Percentiles rank a stretch among this genome's conserved stretches.
Evolutionary conservation across 768 basidiomycete species (phyloP).

Genomic region (Agrocybe pediades): DNA sequence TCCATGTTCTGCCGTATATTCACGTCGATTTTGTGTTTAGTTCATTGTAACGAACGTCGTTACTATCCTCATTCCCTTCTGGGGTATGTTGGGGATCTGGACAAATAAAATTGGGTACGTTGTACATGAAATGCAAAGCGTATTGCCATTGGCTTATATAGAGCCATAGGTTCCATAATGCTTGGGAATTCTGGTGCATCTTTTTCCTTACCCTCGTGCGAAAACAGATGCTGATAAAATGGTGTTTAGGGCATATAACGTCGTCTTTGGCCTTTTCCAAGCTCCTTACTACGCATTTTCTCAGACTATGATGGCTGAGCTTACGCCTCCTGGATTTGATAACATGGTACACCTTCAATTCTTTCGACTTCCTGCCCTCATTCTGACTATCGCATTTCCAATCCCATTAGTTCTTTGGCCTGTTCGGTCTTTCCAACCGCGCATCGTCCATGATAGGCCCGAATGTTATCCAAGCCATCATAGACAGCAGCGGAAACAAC

Average conservation of each 20-base stretch:
- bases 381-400: background rate
- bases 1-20: background rate
- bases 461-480: conserved; percentile 84
- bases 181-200: conserved; percentile 81
- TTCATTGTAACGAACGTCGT: conserved; percentile 78
- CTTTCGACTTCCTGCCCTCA: background rate
- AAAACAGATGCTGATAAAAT: background rate
- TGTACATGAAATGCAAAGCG: background rate
- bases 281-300: conserved; percentile 88
- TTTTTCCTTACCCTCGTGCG: background rate
- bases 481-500: conserved; percentile 68
- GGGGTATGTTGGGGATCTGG: conserved; percentile 90
- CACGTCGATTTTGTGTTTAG: conserved; percentile 31
- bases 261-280: conserved; percentile 80
- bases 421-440: conserved; percentile 83
- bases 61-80: conserved; percentile 77
- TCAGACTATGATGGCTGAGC: conserved; percentile 88
- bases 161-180: conserved; percentile 59
- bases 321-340: conserved; percentile 86
- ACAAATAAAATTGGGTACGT: conserved; percentile 69
- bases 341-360: conserved; percentile 49
- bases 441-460: conserved; percentile 89
- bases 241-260: conserved; percentile 67
- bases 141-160: background rate
- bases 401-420: conserved; percentile 71